Conservation (phyloP, 2,329 filamentous ascomycete species). For the Triangularia setosa region DNA sequence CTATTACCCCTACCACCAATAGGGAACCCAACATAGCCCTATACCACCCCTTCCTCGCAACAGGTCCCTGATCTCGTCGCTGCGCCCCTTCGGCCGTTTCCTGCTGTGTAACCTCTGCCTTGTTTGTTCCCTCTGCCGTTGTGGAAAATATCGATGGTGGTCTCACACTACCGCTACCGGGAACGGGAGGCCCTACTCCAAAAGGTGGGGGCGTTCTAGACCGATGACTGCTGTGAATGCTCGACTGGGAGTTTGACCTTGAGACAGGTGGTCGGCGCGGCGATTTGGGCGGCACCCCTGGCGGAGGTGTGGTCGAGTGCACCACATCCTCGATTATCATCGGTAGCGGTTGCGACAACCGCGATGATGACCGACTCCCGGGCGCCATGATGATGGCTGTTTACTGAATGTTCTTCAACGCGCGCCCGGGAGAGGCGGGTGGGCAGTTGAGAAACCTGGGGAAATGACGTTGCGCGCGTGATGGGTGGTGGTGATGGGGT, state of each 20-base stretch:
- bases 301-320: background rate
- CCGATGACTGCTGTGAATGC: background rate
- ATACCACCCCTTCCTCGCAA: background rate
- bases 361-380: slow-evolving; percentile 9
- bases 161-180: background rate
- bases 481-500: background rate
- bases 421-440: background rate
- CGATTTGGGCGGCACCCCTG: slow-evolving; percentile 11
- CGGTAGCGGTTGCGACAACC: slow-evolving; percentile 11
- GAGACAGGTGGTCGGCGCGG: slow-evolving; percentile 4
- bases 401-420: background rate
- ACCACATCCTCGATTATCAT: slow-evolving; percentile 11
- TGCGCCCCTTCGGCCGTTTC: background rate
- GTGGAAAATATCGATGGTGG: background rate
- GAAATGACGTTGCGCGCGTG: background rate
- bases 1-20: slow-evolving; percentile 31
- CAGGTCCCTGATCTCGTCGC: background rate
- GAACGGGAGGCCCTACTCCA: background rate
- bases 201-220: background rate
- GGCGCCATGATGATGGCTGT: slow-evolving; percentile 6
- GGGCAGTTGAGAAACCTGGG: background rate
- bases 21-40: slow-evolving; percentile 30
- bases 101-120: background rate
- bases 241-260: background rate
- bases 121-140: background rate